Conservation (phyloP, 2,329 filamentous ascomycete species). For the Verticillium nubilum region DNA sequence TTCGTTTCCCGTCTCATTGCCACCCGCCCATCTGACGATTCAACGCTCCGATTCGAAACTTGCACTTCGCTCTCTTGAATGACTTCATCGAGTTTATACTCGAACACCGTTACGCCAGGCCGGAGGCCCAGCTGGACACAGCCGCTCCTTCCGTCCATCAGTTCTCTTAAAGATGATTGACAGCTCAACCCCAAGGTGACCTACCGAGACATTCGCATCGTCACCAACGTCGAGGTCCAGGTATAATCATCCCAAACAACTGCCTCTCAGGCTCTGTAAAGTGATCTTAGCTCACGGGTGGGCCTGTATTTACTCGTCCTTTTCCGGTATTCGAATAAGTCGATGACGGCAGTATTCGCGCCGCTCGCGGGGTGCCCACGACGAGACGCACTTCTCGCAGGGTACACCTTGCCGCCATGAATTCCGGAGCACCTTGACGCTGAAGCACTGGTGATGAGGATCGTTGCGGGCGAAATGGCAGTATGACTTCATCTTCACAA, state of each 20-base stretch:
- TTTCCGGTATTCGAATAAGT: neutral
- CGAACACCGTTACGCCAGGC: too few relatives aligned
- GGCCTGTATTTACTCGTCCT: neutral
- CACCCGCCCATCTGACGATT: too few relatives aligned
- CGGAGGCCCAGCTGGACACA: too few relatives aligned
- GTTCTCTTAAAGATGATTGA: too few relatives aligned
- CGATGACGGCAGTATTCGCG: neutral
- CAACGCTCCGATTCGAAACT: too few relatives aligned
- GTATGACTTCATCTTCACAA: constrained; percentile 56
- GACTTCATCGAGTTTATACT: too few relatives aligned
- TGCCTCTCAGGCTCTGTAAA: neutral
- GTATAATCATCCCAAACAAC: too few relatives aligned
- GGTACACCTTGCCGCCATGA: constrained; percentile 51
- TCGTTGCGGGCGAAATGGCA: constrained; percentile 74
- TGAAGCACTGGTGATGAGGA: constrained; percentile 61
- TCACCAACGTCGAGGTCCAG: too few relatives aligned
- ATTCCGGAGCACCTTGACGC: constrained; percentile 59
- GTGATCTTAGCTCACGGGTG: neutral
- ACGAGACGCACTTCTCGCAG: constrained; percentile 41
- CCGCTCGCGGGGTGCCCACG: neutral
- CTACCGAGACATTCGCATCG: too few relatives aligned
- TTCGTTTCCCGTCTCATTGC: neutral
- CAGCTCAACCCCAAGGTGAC: too few relatives aligned
- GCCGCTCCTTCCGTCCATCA: too few relatives aligned
- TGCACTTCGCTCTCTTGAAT: too few relatives aligned